Evolutionary conservation across 2,329 filamentous ascomycete species (phyloP).

Genomic region (Rhinocladiella similis): DNA sequence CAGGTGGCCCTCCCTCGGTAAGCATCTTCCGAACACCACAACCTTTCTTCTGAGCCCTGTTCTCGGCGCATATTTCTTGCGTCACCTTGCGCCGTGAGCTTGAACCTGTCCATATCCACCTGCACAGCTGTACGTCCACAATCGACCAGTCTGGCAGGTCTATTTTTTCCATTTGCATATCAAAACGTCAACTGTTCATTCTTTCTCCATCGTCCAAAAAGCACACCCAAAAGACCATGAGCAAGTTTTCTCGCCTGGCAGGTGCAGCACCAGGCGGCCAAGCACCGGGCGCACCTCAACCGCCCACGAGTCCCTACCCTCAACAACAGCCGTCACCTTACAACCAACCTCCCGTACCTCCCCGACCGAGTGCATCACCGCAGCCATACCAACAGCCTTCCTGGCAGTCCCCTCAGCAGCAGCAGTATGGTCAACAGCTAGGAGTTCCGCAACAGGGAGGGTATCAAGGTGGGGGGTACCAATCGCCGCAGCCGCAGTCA

Average conservation of each 20-base stretch:
- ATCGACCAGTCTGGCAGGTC: background rate
- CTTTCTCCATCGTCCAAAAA: background rate
- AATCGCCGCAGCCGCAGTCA: slow-evolving; percentile 23
- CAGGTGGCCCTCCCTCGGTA: slow-evolving; percentile 42
- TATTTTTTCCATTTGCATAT: slow-evolving; percentile 1
- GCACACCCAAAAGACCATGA: slow-evolving; percentile 20
- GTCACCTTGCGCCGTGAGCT: slow-evolving; percentile 19
- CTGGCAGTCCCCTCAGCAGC: slow-evolving; percentile 40
- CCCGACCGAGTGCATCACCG: slow-evolving; percentile 37
- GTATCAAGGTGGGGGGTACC: slow-evolving; percentile 11
- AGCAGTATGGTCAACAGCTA: slow-evolving; percentile 39
- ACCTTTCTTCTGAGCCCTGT: slow-evolving; percentile 6
- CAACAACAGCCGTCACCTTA: slow-evolving; percentile 31
- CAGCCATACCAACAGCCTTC: slow-evolving; percentile 41
- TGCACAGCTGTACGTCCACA: slow-evolving; percentile 4
- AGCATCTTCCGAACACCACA: slow-evolving; percentile 27
- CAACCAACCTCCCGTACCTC: slow-evolving; percentile 37
- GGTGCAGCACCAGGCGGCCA: slow-evolving; percentile 27
- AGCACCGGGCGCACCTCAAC: slow-evolving; percentile 37
- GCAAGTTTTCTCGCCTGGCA: slow-evolving; percentile 29
- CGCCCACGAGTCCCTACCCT: slow-evolving; percentile 20
- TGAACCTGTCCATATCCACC: slow-evolving; percentile 16
- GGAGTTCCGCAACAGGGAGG: slow-evolving; percentile 31
- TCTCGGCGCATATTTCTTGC: slow-evolving; percentile 23
- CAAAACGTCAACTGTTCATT: background rate